Conservation (phyloP, 345 rosid genomes). For the Nephelium lappaceum region DNA sequence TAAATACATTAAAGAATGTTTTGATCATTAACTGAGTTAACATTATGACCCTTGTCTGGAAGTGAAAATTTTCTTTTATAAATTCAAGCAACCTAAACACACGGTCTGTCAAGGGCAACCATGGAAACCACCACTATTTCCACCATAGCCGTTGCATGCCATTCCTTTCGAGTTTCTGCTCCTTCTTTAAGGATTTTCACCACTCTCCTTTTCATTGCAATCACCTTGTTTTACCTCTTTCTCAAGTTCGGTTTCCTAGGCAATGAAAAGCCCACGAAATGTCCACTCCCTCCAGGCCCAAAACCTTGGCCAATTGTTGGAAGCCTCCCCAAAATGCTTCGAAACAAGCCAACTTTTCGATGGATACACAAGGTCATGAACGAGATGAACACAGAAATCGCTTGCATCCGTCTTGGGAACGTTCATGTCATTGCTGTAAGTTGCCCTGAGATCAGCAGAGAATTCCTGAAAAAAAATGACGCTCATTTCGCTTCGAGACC, state of each 20-base stretch:
- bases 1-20: no score
- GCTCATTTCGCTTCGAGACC: conserved; percentile 48
- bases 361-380: conserved; percentile 48
- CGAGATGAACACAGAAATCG: conserved; percentile 37
- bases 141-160: no score
- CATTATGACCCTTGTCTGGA: no score
- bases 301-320: conserved; percentile 52
- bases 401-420: conserved; percentile 43
- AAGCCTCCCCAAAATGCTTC: conserved; percentile 32
- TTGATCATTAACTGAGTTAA: no score
- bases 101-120: neutral
- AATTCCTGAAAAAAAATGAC: conserved; percentile 45
- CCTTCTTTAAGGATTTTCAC: neutral
- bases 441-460: conserved; percentile 38
- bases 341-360: conserved; percentile 37
- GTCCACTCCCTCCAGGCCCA: conserved; percentile 28
- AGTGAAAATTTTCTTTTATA: no score
- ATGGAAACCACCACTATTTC: neutral
- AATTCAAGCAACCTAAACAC: no score
- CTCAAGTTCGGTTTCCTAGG: conserved; percentile 29
- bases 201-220: neutral
- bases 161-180: neutral
- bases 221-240: neutral
- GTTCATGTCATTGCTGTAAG: conserved; percentile 44
- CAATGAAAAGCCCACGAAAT: neutral